phyloP scores from a whole-genome alignment of 805 yeast genomes.

The Cyberlindnera petersonii region DNA sequence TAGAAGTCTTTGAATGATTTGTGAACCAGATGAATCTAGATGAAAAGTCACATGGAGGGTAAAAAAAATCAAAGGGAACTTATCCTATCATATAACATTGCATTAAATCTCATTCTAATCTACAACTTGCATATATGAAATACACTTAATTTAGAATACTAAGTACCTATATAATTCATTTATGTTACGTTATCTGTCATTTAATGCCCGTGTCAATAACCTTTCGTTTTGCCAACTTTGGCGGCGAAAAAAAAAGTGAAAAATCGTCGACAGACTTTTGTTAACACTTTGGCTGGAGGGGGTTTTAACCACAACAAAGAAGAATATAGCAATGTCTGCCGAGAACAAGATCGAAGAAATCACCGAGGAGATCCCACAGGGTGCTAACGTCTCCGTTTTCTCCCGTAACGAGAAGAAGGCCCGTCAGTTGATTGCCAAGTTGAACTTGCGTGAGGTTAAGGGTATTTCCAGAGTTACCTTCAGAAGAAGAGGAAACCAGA shows the following conservation, averaged over 20 bases:
- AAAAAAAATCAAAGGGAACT: too few relatives aligned
- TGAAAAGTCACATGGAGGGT: too few relatives aligned
- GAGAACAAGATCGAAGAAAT: constrained; percentile 16
- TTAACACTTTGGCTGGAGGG: background rate
- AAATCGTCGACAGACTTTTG: constrained; percentile 9
- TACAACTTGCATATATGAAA: too few relatives aligned
- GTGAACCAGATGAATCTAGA: too few relatives aligned
- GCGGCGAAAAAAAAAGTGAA: constrained; percentile 19
- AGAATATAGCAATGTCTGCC: constrained; percentile 8
- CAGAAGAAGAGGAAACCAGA: constrained; percentile 87
- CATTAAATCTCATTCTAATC: background rate
- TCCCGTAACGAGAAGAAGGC: constrained; percentile 95
- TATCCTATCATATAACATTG: background rate
- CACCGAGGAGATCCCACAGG: constrained; percentile 54
- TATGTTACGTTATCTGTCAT: constrained; percentile 2
- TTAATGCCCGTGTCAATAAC: constrained; percentile 4
- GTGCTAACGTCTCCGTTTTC: constrained; percentile 76
- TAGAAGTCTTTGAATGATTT: constrained; percentile 10
- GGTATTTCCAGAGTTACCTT: constrained; percentile 95
- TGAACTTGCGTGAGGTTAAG: constrained; percentile 84
- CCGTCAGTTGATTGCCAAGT: constrained; percentile 80
- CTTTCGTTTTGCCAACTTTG: too few relatives aligned
- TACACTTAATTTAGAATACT: too few relatives aligned
- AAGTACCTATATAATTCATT: background rate
- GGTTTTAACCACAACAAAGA: background rate